Evolutionary conservation across 352 stramenopile species (phyloP), one percentile per base, ranked within the genome.

Genomic region (Paralagenidium karlingii): DNA sequence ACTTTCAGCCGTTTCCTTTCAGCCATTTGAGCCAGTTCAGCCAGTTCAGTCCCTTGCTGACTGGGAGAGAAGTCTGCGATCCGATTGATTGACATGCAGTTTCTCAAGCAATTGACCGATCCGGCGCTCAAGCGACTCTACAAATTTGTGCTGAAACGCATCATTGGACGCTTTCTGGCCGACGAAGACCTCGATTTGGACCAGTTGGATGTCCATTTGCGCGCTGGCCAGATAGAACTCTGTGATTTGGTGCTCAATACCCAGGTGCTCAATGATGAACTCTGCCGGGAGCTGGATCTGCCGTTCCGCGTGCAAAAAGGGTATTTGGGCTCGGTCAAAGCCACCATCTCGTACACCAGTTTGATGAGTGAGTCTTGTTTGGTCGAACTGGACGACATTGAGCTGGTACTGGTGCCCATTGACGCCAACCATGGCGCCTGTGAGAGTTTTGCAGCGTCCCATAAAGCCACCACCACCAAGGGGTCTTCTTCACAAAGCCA

Each of bases 141-240:
- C 69, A 93, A 93, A 56, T 93, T 93, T 42, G 76, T 93, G 45
- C 63, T 93, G 22, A 90, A 93, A 71, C 76, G 79, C 43, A 71
- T 90, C 51, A 82, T 93, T 38, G 79, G 79, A 10, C 71, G 76
- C n/a, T 93, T 90, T 51, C 57, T 93, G 26, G 64, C 74, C 2
- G 58, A 69, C 19, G 69, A 88, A 40, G 79, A 88, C 44, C 60
- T 93, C 29, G 76, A 93, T 59, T 40, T 93, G 40, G 75, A 89
- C 49, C 79, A 93, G 42, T 49, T 93, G 25, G 73, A 93, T 39
- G 79, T 93, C 26, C 79, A 89, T 47, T 38, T 93, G 41, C 67
- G 79, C 20, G 68, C 77, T 1, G 79, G 79, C 1, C 54, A 63
- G 8, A 53, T 93, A 20, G 75, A 93, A 40, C 57, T 93, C 7